These are phyloP conservation scores for Salix arbutifolia DNA, from an alignment of 345 rosid species.

Conservation along the genomic window DNA sequence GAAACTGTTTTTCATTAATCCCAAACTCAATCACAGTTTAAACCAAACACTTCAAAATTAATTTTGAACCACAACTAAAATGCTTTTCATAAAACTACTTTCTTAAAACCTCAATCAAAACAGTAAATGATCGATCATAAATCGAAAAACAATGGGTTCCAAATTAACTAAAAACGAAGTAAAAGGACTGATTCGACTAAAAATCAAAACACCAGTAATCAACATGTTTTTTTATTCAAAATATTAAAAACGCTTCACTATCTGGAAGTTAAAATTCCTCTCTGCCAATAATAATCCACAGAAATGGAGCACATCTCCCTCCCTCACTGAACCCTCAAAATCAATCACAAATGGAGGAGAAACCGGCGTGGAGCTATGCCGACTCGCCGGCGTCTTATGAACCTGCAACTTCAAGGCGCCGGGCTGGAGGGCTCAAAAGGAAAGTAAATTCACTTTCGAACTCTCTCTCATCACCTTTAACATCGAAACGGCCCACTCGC, in stretches of 20 bases:
- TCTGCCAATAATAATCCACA: not conserved
- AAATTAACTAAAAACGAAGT: not conserved
- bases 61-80: too few species aligned
- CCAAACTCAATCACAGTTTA: too few species aligned
- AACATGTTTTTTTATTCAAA: not conserved
- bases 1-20: too few species aligned
- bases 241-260: not conserved
- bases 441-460: constrained; percentile 53
- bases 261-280: constrained; percentile 8
- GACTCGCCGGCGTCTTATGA: constrained; percentile 56
- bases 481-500: constrained; percentile 71
- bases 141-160: not conserved
- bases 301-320: constrained; percentile 5
- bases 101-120: too few species aligned
- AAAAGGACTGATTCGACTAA: not conserved
- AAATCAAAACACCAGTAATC: not conserved
- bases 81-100: too few species aligned
- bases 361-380: constrained; percentile 30
- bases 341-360: constrained; percentile 25
- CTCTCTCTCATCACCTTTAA: constrained; percentile 44
- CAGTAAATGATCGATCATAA: not conserved
- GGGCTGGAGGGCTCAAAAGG: constrained; percentile 66
- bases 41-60: too few species aligned
- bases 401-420: constrained; percentile 57
- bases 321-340: not conserved